Evolutionary conservation across 1,284 basidiomycete genomes (phyloP), one percentile per base, ranked within the genome.

Genomic region (Ustilago shanxiensis): DNA sequence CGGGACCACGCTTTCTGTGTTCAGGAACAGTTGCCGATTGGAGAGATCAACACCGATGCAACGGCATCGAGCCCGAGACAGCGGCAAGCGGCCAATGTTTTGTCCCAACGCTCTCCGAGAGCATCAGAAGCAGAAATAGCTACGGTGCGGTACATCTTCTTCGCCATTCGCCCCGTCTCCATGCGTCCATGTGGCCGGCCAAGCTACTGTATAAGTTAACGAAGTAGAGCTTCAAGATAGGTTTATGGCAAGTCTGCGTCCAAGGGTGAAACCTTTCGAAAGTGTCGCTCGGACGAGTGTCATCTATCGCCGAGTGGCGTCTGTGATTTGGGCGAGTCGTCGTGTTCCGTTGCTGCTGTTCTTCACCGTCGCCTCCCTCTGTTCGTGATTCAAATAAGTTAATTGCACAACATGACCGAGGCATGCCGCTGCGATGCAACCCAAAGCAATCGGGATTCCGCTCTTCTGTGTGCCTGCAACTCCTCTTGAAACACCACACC

Each of bases 281-380:
- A 11, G 7, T 31, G 28, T 16, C 22, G 16, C 37, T 47, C 41
- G 55, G 41, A 47, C 11, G 55, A 45, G 55, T 22, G 22, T 13
- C 13, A 41, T 41, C 41, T 45, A 49, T 58, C 28, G 7, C 56
- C 56, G 56, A 59, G 45, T 29, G 39, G 54, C 26, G 39, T 56
- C 44, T 47, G 37, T 39, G 14, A 18, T 18, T 16, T 39, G 14
- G 14, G 14, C 37, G 18, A 11, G 37, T 39, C 1, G 56, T 59
- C 22, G 28, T 47, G 26, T 41, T 11, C 20, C 39, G n/a, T 20
- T 20, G 18, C n/a, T 37, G 8, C n/a, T 11, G 8, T 54, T 49
- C 14, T 14, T 10, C 10, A 39, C 31, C 31, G 11, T 11, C 31
- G 31, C 31, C 31, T 5, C 11, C 5, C 31, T 33, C 7, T 33